Base-by-base conservation (phyloP, 495 filamentous ascomycete genomes). In the Annulohypoxylon maeteangense region DNA sequence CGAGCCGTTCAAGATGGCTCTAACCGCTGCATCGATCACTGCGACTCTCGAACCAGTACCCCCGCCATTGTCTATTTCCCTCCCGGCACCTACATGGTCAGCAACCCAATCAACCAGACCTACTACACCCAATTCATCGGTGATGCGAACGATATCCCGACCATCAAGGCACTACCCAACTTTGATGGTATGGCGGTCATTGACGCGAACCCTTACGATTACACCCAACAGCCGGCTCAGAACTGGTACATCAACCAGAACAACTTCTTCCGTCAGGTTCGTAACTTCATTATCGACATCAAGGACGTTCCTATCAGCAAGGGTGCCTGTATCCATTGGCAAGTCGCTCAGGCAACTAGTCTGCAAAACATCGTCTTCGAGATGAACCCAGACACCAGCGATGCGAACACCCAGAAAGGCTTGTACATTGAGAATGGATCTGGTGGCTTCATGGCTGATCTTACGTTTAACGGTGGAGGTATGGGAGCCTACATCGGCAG, bases 401-500 rank as follows among this genome's bases (percentile, higher is more conserved):
- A 81, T 12, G 85, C 81, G 42, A 95, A 95, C 80, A 82, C 84
- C 73, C 94, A 97, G 78, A 87, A 92, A 81, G 95, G 95, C 75
- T 90, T 98, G 76, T 97, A 95, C 85, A 97, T 98, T 91, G 95
- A 98, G 78, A 98, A 98, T 74, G 96, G 95, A 48, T 91, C 88
- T 22, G 94, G 92, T 57, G 94, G 94, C 60, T 94, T 93, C 81
- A 93, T 97, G 90, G 85, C 85, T 42, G 94, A 97, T 77, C 82
- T 98, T 27, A 88, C 86, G 48, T 97, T 97, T 86, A 93, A 93
- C 72, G 95, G 95, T 62, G 95, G 95, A 72, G 86, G 87, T 64
- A 92, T 90, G 75, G 93, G 94, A 16, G 90, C 91, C 66, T 95
- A 93, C 83, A 85, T 96, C 12, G 95, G 95, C 56, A 97, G 92